Conservation (phyloP, 106 monocot species). For the Agapanthus africanus region DNA sequence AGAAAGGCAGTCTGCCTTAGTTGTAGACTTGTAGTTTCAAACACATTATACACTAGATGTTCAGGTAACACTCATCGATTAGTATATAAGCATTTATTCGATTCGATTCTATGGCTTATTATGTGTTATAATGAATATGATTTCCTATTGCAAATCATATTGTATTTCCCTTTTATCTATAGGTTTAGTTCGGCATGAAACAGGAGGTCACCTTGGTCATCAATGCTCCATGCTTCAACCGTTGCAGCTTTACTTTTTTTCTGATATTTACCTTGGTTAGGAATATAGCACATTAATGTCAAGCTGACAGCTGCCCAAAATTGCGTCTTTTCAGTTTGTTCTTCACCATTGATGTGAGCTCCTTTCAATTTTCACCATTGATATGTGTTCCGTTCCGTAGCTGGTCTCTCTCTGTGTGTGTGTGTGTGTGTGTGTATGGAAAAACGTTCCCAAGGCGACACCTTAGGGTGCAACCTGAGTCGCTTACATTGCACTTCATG, state of each 20-base stretch:
- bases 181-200: not conserved
- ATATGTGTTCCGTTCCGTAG: no score
- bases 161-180: not conserved
- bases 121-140: not conserved
- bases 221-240: not conserved
- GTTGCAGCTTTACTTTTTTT: not conserved
- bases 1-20: not conserved
- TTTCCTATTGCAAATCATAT: not conserved
- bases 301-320: slow-evolving; percentile 2
- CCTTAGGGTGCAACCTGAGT: no score
- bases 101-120: not conserved
- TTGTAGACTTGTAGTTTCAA: not conserved
- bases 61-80: not conserved
- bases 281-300: not conserved
- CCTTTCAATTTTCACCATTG: no score
- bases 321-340: no score
- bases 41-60: not conserved
- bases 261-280: not conserved
- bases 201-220: not conserved
- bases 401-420: no score
- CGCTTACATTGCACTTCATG: no score
- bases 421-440: no score
- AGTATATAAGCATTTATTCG: not conserved
- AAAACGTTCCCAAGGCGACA: no score
- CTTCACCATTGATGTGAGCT: no score